phyloP scores from a whole-genome alignment of 257 asterid species.

The Salvia miltiorrhiza region DNA sequence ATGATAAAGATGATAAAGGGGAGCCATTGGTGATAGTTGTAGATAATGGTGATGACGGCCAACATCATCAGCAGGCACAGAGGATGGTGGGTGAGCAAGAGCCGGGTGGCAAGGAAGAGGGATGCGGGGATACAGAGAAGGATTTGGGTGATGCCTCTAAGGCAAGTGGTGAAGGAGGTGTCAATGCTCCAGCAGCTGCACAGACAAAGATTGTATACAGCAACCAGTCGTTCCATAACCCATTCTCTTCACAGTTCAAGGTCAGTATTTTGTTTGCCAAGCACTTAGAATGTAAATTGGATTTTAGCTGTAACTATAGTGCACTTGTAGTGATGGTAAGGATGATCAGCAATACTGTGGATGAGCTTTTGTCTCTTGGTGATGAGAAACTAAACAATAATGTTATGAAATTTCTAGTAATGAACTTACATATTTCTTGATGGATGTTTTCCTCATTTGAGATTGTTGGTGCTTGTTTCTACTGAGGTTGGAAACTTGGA shows the following conservation, averaged over 20 bases:
- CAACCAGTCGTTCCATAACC: constrained; percentile 56
- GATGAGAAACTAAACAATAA: constrained; percentile 14
- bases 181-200: constrained; percentile 27
- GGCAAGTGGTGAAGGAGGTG: constrained; percentile 45
- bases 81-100: constrained; percentile 62
- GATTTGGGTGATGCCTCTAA: constrained; percentile 57
- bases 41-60: constrained; percentile 50
- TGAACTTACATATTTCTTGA: constrained; percentile 15
- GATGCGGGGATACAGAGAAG: constrained; percentile 49
- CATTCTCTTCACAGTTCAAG: constrained; percentile 89
- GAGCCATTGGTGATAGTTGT: constrained; percentile 71
- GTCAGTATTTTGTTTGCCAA: constrained; percentile 78
- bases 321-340: constrained; percentile 9
- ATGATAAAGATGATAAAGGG: constrained; percentile 44
- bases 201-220: constrained; percentile 62
- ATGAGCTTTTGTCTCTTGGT: neutral
- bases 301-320: constrained; percentile 15
- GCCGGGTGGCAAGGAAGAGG: constrained; percentile 56
- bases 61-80: constrained; percentile 44
- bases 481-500: neutral
- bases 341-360: constrained; percentile 11
- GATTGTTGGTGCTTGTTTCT: neutral
- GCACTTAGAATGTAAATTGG: constrained; percentile 20
- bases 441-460: neutral
- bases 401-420: neutral